Evolutionary conservation across 2,329 filamentous ascomycete species (phyloP), one percentile per base, ranked within the genome.

Genomic region (Kalaharituber pfeilii): DNA sequence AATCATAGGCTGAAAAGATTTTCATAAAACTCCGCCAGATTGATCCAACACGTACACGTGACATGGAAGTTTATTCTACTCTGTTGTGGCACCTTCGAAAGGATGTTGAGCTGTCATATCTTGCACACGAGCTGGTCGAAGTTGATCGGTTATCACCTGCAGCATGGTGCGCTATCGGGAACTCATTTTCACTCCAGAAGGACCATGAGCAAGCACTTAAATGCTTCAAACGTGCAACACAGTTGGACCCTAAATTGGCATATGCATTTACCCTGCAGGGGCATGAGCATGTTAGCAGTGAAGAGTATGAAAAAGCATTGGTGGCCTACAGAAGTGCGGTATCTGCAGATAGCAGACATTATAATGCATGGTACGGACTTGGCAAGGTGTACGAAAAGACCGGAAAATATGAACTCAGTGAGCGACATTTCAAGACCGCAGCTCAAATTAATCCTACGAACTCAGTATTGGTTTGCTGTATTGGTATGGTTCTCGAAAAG

Each of bases 21-120:
- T 98, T 94, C 67, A 75, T 80, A 55, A 80, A 81, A 54, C 78
- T 98, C 60, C 81, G 86, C 51, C 77, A 82, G 28, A 74, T 91
- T 61, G 81, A 85, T 11, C 89, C 89, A 1, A 84, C 85, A 1
- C 80, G 86, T 3, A 74, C 93, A 45, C 84, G 94, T 65, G 88
- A 95, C 65, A 95, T 96, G 88, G 91, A 98, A 66, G 81, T 96
- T 30, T 98, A 94, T 69, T 96, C 89, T 13, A 98, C 91, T 0
- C 82, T 94, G n/a, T 75, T 98, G n/a, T 98, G 93, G 91, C 88
- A 95, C 67, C 72, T 95, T 58, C 94, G 94, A 68, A 82, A 84
- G 59, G 89, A 95, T 65, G 84, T 87, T 0, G 86, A 95, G 57
- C 74, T 98, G 22, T 88, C 89, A 0, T 94, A 91, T 68, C 74